Base-by-base conservation (phyloP, 352 stramenopile species). In the Phytopythium oedochilum region DNA sequence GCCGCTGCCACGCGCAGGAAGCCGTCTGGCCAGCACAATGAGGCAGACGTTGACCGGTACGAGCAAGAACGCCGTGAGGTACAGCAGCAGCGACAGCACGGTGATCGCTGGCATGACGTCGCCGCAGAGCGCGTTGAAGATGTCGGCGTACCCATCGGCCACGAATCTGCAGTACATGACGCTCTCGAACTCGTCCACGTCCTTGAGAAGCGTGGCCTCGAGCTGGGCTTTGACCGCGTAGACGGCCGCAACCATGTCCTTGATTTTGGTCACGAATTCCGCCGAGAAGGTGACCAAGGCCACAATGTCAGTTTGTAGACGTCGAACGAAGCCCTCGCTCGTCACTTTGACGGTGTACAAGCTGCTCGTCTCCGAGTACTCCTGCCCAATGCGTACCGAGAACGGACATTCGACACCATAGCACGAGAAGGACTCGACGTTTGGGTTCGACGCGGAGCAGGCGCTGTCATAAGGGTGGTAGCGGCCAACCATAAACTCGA, bases 81-180 rank as follows among this genome's bases (percentile, higher is more conserved):
- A 88, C 20, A 89, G 55, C 74, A 86, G 83, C 63, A 89, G 70
- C 35, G 79, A 76, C 60, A 89, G 84, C 79, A 89, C 88, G 3
- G 74, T 84, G 52, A 89, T 71, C 26, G 76, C 60, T 40, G 79
- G 76, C 66, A 86, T 79, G 42, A 89, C 61, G n/a, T 86, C 60
- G 17, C 64, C 65, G 23, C 79, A 89, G 0, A 89, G 61, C 47
- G 71, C 56, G 11, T 73, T 34, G 61, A 78, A 86, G 48, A 89
- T 73, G 2, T 56, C 35, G 61, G 62, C 65, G 56, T 64, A 89
- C n/a, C 72, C 66, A 35, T 71, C 57, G 1, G 59, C 66, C 23
- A 86, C 63, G 55, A 89, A 85, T 10, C 61, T 73, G 65, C 79
- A 89, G 59, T 81, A 72, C 79, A 89, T 89, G 31, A 55, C 59